These are phyloP conservation scores for Phanerodontia chrysosporium DNA, from an alignment of 768 basidiomycete species.

Conservation along the genomic window DNA sequence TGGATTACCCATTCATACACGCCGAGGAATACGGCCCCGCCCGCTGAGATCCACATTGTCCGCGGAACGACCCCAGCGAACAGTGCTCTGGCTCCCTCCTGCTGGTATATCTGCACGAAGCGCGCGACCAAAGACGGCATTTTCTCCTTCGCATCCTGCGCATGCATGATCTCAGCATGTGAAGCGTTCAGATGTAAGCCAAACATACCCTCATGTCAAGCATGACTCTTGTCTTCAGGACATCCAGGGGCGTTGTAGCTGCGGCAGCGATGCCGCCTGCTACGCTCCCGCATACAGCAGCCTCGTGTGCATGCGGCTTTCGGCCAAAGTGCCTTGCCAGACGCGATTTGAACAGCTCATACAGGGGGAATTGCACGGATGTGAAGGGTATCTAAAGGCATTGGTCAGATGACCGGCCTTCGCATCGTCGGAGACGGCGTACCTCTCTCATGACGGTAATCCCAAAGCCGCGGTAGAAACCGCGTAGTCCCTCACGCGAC, in stretches of 20 bases:
- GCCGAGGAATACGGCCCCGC: slow-evolving; percentile 96
- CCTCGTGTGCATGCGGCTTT: slow-evolving; percentile 64
- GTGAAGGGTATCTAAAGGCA: slow-evolving; percentile 85
- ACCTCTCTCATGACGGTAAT: slow-evolving; percentile 74
- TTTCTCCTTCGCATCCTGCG: slow-evolving; percentile 45
- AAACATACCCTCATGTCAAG: slow-evolving; percentile 73
- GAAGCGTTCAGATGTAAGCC: background rate
- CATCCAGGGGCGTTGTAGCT: slow-evolving; percentile 91
- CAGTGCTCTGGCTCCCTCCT: slow-evolving; percentile 71
- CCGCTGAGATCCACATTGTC: slow-evolving; percentile 94
- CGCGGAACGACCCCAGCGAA: slow-evolving; percentile 88
- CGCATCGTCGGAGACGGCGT: slow-evolving; percentile 1
- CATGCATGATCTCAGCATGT: background rate
- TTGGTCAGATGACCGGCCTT: background rate
- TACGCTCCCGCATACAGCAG: slow-evolving; percentile 85
- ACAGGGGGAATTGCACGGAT: slow-evolving; percentile 92
- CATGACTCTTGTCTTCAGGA: slow-evolving; percentile 97
- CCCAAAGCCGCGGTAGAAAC: slow-evolving; percentile 87
- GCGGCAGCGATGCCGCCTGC: slow-evolving; percentile 90
- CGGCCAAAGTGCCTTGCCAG: slow-evolving; percentile 52
- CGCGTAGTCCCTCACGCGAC: slow-evolving; percentile 59
- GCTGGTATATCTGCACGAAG: slow-evolving; percentile 58
- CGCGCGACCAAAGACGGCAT: slow-evolving; percentile 54
- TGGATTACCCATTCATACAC: slow-evolving; percentile 83
- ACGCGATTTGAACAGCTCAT: slow-evolving; percentile 77